A percentile compares a stretch with the other conserved stretches of the same genome.
phyloP scores from a whole-genome alignment of 2,329 filamentous ascomycete genomes.

The Cladophialophora yegresii region DNA sequence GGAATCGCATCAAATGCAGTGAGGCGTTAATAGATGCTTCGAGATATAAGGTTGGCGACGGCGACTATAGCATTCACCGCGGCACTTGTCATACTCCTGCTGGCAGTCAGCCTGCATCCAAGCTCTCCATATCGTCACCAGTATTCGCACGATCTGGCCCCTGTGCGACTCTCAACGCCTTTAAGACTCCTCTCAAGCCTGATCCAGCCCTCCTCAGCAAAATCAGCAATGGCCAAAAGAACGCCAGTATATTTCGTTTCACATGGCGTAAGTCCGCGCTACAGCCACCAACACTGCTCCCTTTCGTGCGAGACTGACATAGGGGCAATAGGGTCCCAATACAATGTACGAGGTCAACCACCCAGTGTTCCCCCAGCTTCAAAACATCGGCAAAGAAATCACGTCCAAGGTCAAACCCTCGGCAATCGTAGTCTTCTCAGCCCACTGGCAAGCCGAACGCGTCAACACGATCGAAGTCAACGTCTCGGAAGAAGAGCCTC shows the following conservation, averaged over 20 bases:
- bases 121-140: not conserved
- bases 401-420: constrained; percentile 69
- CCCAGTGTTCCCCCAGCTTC: constrained; percentile 65
- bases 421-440: constrained; percentile 74
- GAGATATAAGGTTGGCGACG: not conserved
- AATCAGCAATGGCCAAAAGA: constrained; percentile 37
- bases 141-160: constrained; percentile 11
- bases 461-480: constrained; percentile 64
- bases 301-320: not conserved
- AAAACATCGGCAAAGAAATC: constrained; percentile 68
- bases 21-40: constrained; percentile 11
- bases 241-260: constrained; percentile 58
- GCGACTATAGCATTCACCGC: constrained; percentile 6
- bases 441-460: constrained; percentile 67
- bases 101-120: constrained; percentile 11
- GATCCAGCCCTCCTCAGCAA: not conserved
- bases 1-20: not conserved
- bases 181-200: constrained; percentile 2
- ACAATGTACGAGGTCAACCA: constrained; percentile 70
- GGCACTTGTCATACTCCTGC: constrained; percentile 7
- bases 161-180: not conserved
- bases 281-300: constrained; percentile 24
- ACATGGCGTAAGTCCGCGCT: constrained; percentile 44
- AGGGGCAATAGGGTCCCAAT: constrained; percentile 50
- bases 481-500: constrained; percentile 61